Conservation (phyloP, 2,329 filamentous ascomycete genomes). For the Annulohypoxylon truncatum region DNA sequence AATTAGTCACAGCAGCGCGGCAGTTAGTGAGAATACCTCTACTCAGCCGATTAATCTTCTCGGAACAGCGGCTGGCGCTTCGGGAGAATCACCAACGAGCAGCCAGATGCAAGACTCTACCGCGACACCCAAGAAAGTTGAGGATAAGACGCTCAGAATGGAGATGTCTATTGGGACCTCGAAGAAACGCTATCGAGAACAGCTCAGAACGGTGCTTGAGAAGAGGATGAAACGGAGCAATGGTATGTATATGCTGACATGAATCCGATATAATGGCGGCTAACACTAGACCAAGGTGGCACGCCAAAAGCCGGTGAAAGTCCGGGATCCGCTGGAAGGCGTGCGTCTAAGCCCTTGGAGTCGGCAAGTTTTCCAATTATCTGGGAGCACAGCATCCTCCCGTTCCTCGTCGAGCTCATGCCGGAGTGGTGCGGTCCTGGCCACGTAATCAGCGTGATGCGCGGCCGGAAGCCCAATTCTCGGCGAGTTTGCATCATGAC, state of each 20-base stretch:
- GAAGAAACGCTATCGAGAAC: slow-evolving; percentile 54
- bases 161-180: slow-evolving; percentile 47
- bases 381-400: slow-evolving; percentile 58
- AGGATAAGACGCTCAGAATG: slow-evolving; percentile 47
- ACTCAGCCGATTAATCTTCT: slow-evolving; percentile 39
- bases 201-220: slow-evolving; percentile 52
- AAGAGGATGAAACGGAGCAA: slow-evolving; percentile 49
- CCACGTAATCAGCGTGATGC: slow-evolving; percentile 55
- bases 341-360: slow-evolving; percentile 49
- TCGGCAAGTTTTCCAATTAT: slow-evolving; percentile 54
- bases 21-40: slow-evolving; percentile 13
- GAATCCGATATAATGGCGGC: not conserved
- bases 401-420: slow-evolving; percentile 57
- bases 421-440: slow-evolving; percentile 56
- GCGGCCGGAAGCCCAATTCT: slow-evolving; percentile 51
- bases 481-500: slow-evolving; percentile 58
- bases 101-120: not conserved
- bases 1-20: slow-evolving; percentile 49
- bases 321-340: slow-evolving; percentile 47
- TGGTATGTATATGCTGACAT: slow-evolving; percentile 24
- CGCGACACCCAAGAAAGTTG: slow-evolving; percentile 9
- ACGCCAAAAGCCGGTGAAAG: slow-evolving; percentile 50
- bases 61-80: not conserved
- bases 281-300: slow-evolving; percentile 31
- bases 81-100: not conserved